These are phyloP conservation scores for Vachellia collinsii DNA, from an alignment of 306 rosid species.

Conservation along the genomic window DNA sequence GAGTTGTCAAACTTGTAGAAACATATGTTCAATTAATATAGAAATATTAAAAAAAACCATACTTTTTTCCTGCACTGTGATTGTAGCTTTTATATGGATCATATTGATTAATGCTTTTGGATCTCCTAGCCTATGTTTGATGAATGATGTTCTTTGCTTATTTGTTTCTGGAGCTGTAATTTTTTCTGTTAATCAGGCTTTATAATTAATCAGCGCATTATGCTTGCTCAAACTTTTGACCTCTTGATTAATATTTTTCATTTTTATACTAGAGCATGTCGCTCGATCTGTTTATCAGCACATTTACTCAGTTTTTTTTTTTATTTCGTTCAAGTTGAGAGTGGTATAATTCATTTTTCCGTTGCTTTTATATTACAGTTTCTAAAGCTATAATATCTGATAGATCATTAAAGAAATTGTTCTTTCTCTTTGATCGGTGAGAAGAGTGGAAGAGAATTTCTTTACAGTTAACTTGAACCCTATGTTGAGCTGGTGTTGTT, in stretches of 20 bases:
- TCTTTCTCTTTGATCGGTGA: slow-evolving; percentile 26
- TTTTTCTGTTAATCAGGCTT: not conserved
- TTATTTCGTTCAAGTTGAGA: slow-evolving; percentile 18
- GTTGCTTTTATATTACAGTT: slow-evolving; percentile 14
- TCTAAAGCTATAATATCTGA: not conserved
- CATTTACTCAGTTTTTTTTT: slow-evolving; percentile 7
- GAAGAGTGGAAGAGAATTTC: slow-evolving; percentile 3
- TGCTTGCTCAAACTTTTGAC: slow-evolving; percentile 12
- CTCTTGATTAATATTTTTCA: slow-evolving; percentile 18
- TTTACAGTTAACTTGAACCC: slow-evolving; percentile 10
- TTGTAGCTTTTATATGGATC: not conserved
- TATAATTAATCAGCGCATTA: not conserved
- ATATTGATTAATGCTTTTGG: not conserved
- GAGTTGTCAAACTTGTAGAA: not conserved
- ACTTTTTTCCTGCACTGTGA: not conserved
- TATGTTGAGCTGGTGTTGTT: not conserved
- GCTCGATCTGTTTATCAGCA: not conserved
- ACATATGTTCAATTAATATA: slow-evolving; percentile 5
- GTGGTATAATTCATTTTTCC: not conserved
- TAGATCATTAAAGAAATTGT: slow-evolving; percentile 11
- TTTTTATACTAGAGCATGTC: slow-evolving; percentile 5
- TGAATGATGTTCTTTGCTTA: slow-evolving; percentile 1
- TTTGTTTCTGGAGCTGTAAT: not conserved
- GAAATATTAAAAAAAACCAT: slow-evolving; percentile 14
- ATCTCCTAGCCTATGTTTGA: slow-evolving; percentile 10